phyloP scores from a whole-genome alignment of 441 rosid species.

The Aleurites moluccanus region DNA sequence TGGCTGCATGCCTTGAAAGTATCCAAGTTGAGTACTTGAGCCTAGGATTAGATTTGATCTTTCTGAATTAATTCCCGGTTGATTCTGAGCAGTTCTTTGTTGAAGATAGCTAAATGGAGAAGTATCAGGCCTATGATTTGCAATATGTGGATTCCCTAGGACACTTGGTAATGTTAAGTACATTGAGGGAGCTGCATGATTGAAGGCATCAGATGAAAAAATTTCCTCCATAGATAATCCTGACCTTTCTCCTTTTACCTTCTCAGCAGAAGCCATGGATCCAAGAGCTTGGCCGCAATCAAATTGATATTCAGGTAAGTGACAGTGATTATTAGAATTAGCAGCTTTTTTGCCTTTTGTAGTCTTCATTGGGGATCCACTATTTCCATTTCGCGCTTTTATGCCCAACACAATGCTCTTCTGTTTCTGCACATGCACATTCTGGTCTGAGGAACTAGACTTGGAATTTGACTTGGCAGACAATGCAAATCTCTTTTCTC shows the following conservation, averaged over 20 bases:
- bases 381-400: slow-evolving; percentile 37
- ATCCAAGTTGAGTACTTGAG: slow-evolving; percentile 35
- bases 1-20: slow-evolving; percentile 35
- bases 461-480: slow-evolving; percentile 25
- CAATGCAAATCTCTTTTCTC: slow-evolving; percentile 22
- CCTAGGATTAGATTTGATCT: slow-evolving; percentile 31
- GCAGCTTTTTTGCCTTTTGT: slow-evolving; percentile 33
- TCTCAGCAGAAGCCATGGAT: slow-evolving; percentile 27
- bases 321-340: slow-evolving; percentile 17
- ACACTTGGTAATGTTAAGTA: slow-evolving; percentile 38
- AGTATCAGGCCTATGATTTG: slow-evolving; percentile 34
- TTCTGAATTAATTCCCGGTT: slow-evolving; percentile 27
- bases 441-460: slow-evolving; percentile 23
- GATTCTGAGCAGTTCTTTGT: slow-evolving; percentile 35
- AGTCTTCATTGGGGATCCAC: slow-evolving; percentile 24
- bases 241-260: slow-evolving; percentile 28
- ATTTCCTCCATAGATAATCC: slow-evolving; percentile 30
- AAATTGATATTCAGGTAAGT: slow-evolving; percentile 21
- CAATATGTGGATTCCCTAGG: slow-evolving; percentile 15
- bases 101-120: slow-evolving; percentile 35
- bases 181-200: slow-evolving; percentile 43
- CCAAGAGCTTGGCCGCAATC: slow-evolving; percentile 26
- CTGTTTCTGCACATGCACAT: slow-evolving; percentile 28
- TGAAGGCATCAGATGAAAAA: slow-evolving; percentile 29
- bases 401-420: slow-evolving; percentile 44